phyloP scores from a whole-genome alignment of 23 red algal genomes.

The Gracilariopsis chorda region DNA sequence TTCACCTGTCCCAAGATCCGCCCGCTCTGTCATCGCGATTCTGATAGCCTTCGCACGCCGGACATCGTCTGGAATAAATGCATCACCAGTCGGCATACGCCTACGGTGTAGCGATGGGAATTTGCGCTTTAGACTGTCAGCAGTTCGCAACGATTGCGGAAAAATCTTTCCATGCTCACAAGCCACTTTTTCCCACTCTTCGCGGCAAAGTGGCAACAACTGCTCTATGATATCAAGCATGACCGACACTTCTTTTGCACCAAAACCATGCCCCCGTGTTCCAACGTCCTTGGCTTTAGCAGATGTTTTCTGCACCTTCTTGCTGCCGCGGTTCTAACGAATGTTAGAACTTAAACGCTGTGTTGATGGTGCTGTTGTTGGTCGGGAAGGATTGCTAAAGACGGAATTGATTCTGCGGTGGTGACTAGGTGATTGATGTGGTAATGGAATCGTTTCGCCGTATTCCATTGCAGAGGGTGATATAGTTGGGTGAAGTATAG shows the following conservation, averaged over 20 bases:
- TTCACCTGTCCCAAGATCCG: neutral
- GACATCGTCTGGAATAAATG: neutral
- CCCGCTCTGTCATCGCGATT: neutral
- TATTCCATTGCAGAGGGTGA: no score
- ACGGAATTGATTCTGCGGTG: no score
- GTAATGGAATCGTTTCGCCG: no score
- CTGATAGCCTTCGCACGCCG: neutral
- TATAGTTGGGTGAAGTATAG: no score
- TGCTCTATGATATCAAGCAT: neutral
- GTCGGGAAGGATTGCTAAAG: no score
- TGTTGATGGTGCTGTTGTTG: no score
- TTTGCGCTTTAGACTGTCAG: slow-evolving; percentile 11
- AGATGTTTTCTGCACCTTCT: no score
- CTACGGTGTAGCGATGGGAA: neutral
- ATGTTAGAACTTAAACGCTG: no score
- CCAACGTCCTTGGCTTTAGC: neutral
- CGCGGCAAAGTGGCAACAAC: neutral
- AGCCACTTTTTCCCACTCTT: neutral
- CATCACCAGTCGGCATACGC: slow-evolving; percentile 6
- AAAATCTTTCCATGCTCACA: neutral
- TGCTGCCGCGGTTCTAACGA: no score
- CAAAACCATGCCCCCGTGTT: neutral
- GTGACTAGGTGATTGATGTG: no score
- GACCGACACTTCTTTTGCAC: neutral
- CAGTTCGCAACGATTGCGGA: neutral